A percentile compares a stretch with the other conserved stretches of the same genome.
phyloP scores from a whole-genome alignment of 768 basidiomycete genomes.

The Pulveroboletus frians region DNA sequence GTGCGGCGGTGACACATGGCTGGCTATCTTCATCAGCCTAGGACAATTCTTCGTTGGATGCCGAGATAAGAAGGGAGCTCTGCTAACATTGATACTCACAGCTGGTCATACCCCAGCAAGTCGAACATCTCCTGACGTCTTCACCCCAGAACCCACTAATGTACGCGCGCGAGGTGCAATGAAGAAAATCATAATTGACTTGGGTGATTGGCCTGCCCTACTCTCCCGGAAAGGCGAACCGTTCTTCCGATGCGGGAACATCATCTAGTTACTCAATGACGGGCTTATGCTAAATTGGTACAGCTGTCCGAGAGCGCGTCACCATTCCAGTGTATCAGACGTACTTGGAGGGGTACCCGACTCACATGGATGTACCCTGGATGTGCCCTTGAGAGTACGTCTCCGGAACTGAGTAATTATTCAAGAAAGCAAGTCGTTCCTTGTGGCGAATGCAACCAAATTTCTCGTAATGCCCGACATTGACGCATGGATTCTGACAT shows the following conservation, averaged over 20 bases:
- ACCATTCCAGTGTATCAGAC: slow-evolving; percentile 38
- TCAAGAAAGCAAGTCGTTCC: slow-evolving; percentile 51
- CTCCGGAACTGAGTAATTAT: slow-evolving; percentile 67
- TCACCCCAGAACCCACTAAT: slow-evolving; percentile 60
- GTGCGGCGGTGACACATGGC: slow-evolving; percentile 47
- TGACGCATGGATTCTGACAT: slow-evolving; percentile 62
- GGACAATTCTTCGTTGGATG: slow-evolving; percentile 52
- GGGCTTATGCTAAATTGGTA: slow-evolving; percentile 70
- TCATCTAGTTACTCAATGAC: slow-evolving; percentile 71
- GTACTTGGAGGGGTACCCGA: slow-evolving; percentile 57
- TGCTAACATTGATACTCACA: slow-evolving; percentile 58
- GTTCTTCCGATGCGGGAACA: slow-evolving; percentile 43
- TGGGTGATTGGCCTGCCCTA: slow-evolving; percentile 50
- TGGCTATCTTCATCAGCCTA: slow-evolving; percentile 66
- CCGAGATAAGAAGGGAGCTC: slow-evolving; percentile 65
- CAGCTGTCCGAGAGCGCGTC: slow-evolving; percentile 59
- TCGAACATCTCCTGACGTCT: slow-evolving; percentile 41
- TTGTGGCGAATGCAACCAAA: slow-evolving; percentile 4
- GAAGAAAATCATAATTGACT: too few species aligned
- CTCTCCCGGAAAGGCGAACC: slow-evolving; percentile 63
- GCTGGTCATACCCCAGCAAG: slow-evolving; percentile 55
- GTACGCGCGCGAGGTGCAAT: slow-evolving; percentile 33
- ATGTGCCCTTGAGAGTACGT: slow-evolving; percentile 62
- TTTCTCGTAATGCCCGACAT: slow-evolving; percentile 51
- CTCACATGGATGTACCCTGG: slow-evolving; percentile 57